Percentiles rank a stretch among this genome's conserved stretches.
These are phyloP conservation scores for Lyophyllum shimeji DNA, from an alignment of 768 basidiomycete genomes.

Conservation along the genomic window DNA sequence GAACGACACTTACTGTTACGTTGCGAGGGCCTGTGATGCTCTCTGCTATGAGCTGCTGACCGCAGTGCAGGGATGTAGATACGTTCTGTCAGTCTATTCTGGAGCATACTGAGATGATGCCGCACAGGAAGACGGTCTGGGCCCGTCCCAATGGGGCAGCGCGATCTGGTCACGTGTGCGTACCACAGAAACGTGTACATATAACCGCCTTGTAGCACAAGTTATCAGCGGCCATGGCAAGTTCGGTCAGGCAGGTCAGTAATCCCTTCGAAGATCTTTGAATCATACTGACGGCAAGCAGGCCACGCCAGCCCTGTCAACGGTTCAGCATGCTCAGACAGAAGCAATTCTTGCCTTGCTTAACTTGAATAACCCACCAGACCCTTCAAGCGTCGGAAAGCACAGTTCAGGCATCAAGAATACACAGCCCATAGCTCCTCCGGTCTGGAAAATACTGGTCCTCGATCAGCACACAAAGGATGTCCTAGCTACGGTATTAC, in stretches of 20 bases:
- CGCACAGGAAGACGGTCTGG: neutral
- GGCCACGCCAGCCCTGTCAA: slow-evolving; percentile 39
- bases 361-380: slow-evolving; percentile 73
- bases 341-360: slow-evolving; percentile 81
- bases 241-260: slow-evolving; percentile 34
- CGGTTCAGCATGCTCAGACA: slow-evolving; percentile 89
- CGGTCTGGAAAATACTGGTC: slow-evolving; percentile 96
- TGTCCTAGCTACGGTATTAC: slow-evolving; percentile 89
- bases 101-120: neutral
- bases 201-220: neutral
- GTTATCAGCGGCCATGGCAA: slow-evolving; percentile 30
- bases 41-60: neutral
- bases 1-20: neutral
- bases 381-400: slow-evolving; percentile 37
- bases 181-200: slow-evolving; percentile 9
- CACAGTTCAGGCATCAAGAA: slow-evolving; percentile 46
- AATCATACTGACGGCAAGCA: slow-evolving; percentile 15
- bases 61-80: neutral
- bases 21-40: slow-evolving; percentile 6
- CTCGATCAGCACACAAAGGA: slow-evolving; percentile 96
- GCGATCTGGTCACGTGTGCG: slow-evolving; percentile 13
- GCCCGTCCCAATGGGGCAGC: neutral
- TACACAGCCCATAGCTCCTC: slow-evolving; percentile 58
- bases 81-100: neutral
- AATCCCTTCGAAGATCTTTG: neutral